Evolutionary conservation across 371 early-diverging fungal species (phyloP).

Genomic region (Rhizopus sp.): DNA sequence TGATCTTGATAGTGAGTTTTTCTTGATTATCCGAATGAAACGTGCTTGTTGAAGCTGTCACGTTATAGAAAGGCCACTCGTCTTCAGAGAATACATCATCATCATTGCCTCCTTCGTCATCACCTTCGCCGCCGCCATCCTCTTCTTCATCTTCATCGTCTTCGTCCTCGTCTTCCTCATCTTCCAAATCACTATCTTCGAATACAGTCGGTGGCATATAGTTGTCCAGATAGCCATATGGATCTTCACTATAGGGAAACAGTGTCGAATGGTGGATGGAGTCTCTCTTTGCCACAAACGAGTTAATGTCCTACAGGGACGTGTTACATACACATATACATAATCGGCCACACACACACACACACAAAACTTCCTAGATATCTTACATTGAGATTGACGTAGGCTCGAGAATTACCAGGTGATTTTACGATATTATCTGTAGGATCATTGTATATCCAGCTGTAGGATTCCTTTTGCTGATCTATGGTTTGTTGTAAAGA

Average conservation of each 20-base stretch:
- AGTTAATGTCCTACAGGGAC: slow-evolving; percentile 40
- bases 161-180: slow-evolving; percentile 11
- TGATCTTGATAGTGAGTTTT: slow-evolving; percentile 28
- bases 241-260: neutral
- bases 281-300: slow-evolving; percentile 44
- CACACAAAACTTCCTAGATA: neutral
- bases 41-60: neutral
- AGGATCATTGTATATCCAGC: slow-evolving; percentile 26
- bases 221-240: neutral
- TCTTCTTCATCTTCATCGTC: slow-evolving; percentile 24
- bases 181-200: slow-evolving; percentile 12
- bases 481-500: slow-evolving; percentile 4
- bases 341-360: neutral
- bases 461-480: slow-evolving; percentile 21
- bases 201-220: neutral
- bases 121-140: slow-evolving; percentile 4
- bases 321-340: neutral
- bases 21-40: neutral
- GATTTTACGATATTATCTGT: slow-evolving; percentile 15
- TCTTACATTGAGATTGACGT: slow-evolving; percentile 42
- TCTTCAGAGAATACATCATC: slow-evolving; percentile 1
- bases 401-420: slow-evolving; percentile 20
- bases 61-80: neutral
- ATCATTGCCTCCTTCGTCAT: slow-evolving; percentile 10
- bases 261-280: slow-evolving; percentile 29